A percentile compares a stretch with the other conserved stretches of the same genome.
Conservation (phyloP, 2,329 filamentous ascomycete species). For the Colletotrichum sp. region DNA sequence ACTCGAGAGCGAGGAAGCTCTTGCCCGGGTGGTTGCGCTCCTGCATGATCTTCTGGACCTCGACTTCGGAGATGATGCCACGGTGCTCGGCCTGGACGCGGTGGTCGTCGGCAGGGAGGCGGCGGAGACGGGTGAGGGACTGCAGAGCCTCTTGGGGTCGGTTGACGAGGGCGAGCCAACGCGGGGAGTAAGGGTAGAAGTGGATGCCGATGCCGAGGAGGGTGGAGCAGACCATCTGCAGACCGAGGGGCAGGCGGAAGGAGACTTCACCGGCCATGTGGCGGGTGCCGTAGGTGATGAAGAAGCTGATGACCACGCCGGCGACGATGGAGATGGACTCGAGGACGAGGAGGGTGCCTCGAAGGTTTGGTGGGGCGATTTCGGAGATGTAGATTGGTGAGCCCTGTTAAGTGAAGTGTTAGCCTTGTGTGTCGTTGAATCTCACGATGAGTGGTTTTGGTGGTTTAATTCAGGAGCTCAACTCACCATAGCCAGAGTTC, state of each 20-base stretch:
- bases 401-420: slow-evolving; percentile 8
- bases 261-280: slow-evolving; percentile 44
- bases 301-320: slow-evolving; percentile 58
- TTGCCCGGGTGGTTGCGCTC: slow-evolving; percentile 41
- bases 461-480: accelerated
- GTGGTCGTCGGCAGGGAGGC: slow-evolving; percentile 45
- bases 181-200: slow-evolving; percentile 51
- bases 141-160: slow-evolving; percentile 42
- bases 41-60: slow-evolving; percentile 45
- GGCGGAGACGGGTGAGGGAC: slow-evolving; percentile 41
- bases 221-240: slow-evolving; percentile 48
- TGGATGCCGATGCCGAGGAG: slow-evolving; percentile 43
- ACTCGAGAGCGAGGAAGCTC: slow-evolving; percentile 44
- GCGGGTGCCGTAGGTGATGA: slow-evolving; percentile 58
- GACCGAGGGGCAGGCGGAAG: slow-evolving; percentile 51
- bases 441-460: neutral
- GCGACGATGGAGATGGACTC: slow-evolving; percentile 56
- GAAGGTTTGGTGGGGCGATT: slow-evolving; percentile 40
- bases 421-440: neutral
- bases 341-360: slow-evolving; percentile 50
- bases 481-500: slow-evolving; percentile 30
- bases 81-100: slow-evolving; percentile 52
- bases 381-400: slow-evolving; percentile 36
- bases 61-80: slow-evolving; percentile 54
- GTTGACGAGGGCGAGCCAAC: slow-evolving; percentile 46